A percentile compares a stretch with the other conserved stretches of the same genome.
Conservation (phyloP, 176 grass and related monocot species). For the Carex cristatella region DNA sequence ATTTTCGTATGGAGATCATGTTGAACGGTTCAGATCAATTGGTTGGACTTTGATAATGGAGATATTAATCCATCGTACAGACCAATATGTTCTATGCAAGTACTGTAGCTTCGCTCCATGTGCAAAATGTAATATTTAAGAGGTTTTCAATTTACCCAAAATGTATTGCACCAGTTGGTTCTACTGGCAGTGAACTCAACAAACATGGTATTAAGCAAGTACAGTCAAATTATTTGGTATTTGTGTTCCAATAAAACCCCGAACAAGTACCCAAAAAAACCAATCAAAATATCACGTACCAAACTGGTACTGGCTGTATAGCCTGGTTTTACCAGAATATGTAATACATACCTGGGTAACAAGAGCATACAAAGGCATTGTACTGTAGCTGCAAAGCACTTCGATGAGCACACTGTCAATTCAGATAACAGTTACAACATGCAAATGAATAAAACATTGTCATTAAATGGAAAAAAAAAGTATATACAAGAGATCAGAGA, state of each 20-base stretch:
- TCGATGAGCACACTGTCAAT: conserved; percentile 47
- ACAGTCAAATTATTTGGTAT: neutral
- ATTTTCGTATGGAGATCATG: too few relatives aligned
- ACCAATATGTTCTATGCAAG: too few relatives aligned
- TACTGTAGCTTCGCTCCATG: too few relatives aligned
- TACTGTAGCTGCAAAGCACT: conserved; percentile 84
- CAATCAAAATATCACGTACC: neutral
- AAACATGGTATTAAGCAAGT: neutral
- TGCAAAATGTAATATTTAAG: too few relatives aligned
- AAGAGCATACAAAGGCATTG: conserved; percentile 64
- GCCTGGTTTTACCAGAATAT: neutral
- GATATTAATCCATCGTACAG: too few relatives aligned
- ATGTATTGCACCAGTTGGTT: neutral
- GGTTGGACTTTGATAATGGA: too few relatives aligned
- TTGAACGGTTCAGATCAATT: too few relatives aligned
- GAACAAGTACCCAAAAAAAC: neutral
- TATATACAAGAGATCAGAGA: conserved; percentile 8
- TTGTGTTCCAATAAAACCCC: neutral
- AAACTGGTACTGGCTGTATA: neutral
- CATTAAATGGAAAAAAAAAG: neutral
- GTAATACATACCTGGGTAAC: conserved; percentile 53
- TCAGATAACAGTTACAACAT: neutral
- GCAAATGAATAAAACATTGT: neutral
- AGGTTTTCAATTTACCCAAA: too few relatives aligned
- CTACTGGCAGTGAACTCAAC: too few relatives aligned